A percentile compares a stretch with the other conserved stretches of the same genome.
These are phyloP conservation scores for Solanum piurae DNA, from an alignment of 257 asterid species.

Conservation along the genomic window DNA sequence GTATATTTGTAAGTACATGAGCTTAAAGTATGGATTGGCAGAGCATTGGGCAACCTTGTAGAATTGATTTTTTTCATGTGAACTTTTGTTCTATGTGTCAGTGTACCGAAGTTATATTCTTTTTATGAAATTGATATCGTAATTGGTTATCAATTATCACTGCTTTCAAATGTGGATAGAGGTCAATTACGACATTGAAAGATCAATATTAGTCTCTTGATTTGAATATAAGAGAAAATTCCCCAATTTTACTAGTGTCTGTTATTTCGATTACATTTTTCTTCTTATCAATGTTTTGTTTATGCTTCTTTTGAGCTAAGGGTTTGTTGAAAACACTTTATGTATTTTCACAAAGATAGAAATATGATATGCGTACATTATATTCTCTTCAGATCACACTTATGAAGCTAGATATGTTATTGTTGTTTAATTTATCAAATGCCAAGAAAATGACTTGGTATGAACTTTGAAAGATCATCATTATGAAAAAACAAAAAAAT, in stretches of 20 bases:
- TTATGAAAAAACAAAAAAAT: neutral
- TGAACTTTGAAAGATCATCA: neutral
- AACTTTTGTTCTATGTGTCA: neutral
- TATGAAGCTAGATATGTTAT: neutral
- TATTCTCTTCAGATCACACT: accelerated
- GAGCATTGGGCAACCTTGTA: neutral
- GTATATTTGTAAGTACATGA: neutral
- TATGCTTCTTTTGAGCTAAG: neutral
- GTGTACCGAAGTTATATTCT: neutral
- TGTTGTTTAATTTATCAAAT: constrained; percentile 7
- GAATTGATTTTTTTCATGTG: neutral
- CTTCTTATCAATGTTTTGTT: neutral
- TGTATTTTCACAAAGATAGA: neutral
- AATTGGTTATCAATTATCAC: neutral
- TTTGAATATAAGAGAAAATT: neutral
- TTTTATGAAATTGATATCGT: neutral
- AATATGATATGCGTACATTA: neutral
- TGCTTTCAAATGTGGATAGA: neutral
- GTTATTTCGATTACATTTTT: neutral
- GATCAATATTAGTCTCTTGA: neutral
- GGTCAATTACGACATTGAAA: neutral
- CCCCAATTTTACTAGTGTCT: neutral
- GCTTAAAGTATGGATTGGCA: neutral
- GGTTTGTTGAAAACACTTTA: no score
- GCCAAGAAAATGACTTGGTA: neutral